Conservation (phyloP, 2,329 filamentous ascomycete species). For the Phoma sp. region DNA sequence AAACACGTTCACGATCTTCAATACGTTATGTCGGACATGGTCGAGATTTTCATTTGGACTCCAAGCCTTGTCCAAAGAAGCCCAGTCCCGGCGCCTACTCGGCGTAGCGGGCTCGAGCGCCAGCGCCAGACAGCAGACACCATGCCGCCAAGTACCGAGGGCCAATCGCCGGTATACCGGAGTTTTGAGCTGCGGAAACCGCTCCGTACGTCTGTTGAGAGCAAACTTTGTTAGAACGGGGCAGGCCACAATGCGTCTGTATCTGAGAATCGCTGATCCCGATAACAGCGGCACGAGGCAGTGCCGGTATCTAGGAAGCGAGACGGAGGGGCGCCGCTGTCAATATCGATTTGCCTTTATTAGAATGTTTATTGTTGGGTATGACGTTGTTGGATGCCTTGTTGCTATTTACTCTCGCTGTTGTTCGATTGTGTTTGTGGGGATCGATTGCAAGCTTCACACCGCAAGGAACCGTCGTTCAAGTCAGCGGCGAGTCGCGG, state of each 20-base stretch:
- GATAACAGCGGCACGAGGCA: neutral
- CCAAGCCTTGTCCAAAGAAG: neutral
- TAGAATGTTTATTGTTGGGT: neutral
- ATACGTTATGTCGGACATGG: neutral
- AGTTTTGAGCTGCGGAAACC: too few relatives aligned
- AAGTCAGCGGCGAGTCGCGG: neutral
- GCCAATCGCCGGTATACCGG: too few relatives aligned
- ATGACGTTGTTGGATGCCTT: constrained; percentile 1
- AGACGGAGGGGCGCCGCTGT: constrained; percentile 9
- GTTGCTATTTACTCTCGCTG: neutral
- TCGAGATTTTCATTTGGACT: neutral
- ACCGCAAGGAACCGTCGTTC: too few relatives aligned
- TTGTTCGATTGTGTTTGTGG: neutral
- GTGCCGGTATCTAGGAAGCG: neutral
- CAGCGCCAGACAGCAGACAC: neutral
- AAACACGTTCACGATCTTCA: neutral
- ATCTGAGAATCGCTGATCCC: constrained; percentile 5
- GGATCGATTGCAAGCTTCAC: too few relatives aligned
- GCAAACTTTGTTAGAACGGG: too few relatives aligned
- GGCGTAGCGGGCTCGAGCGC: neutral
- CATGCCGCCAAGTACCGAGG: neutral
- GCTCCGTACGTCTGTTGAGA: too few relatives aligned
- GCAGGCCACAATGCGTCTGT: neutral
- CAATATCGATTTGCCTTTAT: too few relatives aligned
- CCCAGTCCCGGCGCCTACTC: constrained; percentile 4